phyloP scores from a whole-genome alignment of 2,329 filamentous ascomycete genomes.

The Diaporthe aspalathi region DNA sequence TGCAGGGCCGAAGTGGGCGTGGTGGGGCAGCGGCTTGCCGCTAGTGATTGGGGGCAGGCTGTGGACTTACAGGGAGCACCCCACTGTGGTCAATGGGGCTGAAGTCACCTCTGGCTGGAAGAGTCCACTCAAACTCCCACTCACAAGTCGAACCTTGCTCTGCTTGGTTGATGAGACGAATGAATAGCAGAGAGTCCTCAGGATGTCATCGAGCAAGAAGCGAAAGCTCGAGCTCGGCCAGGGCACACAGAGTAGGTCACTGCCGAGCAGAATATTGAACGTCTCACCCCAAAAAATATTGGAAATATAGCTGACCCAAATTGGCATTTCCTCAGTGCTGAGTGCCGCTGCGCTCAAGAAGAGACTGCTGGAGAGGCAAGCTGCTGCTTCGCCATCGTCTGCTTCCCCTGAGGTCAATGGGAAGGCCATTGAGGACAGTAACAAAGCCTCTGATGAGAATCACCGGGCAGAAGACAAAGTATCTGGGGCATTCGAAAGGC shows the following conservation, averaged over 20 bases:
- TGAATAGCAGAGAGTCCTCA: no score
- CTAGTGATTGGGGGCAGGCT: conserved; percentile 42
- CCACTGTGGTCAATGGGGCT: not conserved
- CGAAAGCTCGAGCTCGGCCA: conserved; percentile 55
- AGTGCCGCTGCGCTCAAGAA: conserved; percentile 59
- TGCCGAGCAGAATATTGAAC: conserved; percentile 17
- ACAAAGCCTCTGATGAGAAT: not conserved
- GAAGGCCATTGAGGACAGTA: not conserved
- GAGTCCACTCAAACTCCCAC: not conserved
- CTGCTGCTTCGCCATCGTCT: conserved; percentile 18
- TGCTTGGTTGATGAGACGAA: no score
- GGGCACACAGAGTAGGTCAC: conserved; percentile 50
- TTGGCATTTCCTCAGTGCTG: conserved; percentile 46
- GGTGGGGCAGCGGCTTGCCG: conserved; percentile 32
- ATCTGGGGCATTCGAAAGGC: conserved; percentile 22
- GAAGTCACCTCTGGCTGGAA: not conserved
- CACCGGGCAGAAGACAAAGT: not conserved
- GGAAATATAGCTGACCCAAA: not conserved
- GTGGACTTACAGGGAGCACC: conserved; percentile 33
- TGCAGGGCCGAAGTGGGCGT: conserved; percentile 37
- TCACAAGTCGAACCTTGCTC: not conserved
- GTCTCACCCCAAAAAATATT: conserved; percentile 16
- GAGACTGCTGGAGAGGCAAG: conserved; percentile 48
- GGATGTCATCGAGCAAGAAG: conserved; percentile 48
- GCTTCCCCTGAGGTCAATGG: conserved; percentile 18